A percentile compares a stretch with the other conserved stretches of the same genome.
Evolutionary conservation across 2,329 filamentous ascomycete genomes (phyloP).

Genomic region (Aspergillus neotritici): DNA sequence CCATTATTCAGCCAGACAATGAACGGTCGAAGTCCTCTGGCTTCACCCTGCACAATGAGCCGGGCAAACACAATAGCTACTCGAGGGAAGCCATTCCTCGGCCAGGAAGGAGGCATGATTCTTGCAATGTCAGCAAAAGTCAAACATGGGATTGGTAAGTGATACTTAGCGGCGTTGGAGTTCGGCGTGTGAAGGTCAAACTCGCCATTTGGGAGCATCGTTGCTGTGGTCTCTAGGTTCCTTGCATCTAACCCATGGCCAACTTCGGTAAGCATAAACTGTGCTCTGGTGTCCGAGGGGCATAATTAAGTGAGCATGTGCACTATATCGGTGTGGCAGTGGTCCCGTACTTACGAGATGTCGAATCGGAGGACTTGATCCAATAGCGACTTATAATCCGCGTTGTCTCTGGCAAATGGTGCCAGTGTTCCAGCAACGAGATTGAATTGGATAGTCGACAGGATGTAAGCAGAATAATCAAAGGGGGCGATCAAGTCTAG

Average conservation of each 20-base stretch:
- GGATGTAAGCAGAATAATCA: conserved; percentile 4
- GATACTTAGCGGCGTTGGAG: conserved; percentile 28
- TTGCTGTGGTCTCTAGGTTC: conserved; percentile 38
- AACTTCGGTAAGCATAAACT: conserved; percentile 39
- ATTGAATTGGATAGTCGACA: conserved; percentile 18
- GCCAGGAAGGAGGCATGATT: conserved; percentile 19
- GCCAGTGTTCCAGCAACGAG: conserved; percentile 18
- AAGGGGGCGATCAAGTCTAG: conserved; percentile 1
- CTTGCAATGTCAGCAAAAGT: conserved; percentile 1
- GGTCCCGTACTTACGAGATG: conserved; percentile 12
- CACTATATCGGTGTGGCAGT: too few species aligned
- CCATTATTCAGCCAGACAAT: conserved; percentile 18
- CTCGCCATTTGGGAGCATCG: conserved; percentile 26
- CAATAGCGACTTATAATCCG: conserved; percentile 14
- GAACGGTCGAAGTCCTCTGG: conserved; percentile 17
- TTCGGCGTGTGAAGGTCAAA: conserved; percentile 33
- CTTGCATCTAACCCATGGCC: conserved; percentile 37
- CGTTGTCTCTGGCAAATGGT: conserved; percentile 6
- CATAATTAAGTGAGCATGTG: too few species aligned
- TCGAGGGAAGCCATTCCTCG: conserved; percentile 9
- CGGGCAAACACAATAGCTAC: conserved; percentile 18
- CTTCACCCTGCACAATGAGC: conserved; percentile 14
- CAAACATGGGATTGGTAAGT: conserved; percentile 4
- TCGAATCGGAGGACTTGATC: conserved; percentile 16
- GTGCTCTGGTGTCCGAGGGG: conserved; percentile 5